Evolutionary conservation across 2,329 filamentous ascomycete species (phyloP), one percentile per base, ranked within the genome.

Genomic region (Mycogone perniciosa): DNA sequence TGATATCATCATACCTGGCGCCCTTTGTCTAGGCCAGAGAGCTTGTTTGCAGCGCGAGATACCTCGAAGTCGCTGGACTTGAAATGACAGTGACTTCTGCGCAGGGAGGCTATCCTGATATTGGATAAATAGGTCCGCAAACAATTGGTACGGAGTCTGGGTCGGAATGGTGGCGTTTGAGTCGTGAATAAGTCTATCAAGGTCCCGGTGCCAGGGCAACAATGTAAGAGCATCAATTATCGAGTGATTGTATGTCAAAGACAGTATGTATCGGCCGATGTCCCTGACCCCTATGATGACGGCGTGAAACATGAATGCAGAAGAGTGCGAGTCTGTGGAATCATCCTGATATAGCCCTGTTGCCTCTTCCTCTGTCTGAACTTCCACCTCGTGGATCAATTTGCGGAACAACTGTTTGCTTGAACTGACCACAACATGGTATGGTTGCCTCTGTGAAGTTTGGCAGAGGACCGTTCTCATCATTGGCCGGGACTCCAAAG

Each of bases 201-300:
- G 57, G 41, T 70, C 64, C 37, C 61, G 59, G 33, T 67, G 60
- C 59, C 61, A 67, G 4, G 64, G 57, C 9, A 64, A 56, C 6
- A 70, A 54, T 1, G 62, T 65, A 41, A 69, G 40, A 10, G 64
- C 67, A 52, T 71, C 68, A 29, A 68, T 59, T 35, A 65, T 55
- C 39, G 65, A 67, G 53, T 71, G 68, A 48, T 63, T 70, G 45
- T 66, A 67, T 0, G 61, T 65, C 41, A 67, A 52, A 13, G 55
- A 50, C 9, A 71, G 53, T 44, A 62, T 61, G 4, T 48, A 44
- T 6, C 54, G 51, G 1, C 43, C 51, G 2, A 54, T 58, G 1
- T 51, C 48, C 30, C 47, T 34, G 8, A 62, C 51, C 0, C 39
- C 56, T 29, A 68, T 52, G 30, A 69, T 50, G 10, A 59, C 43